Base-by-base conservation (phyloP, 176 grass and related monocot species). In the Carex parvula region DNA sequence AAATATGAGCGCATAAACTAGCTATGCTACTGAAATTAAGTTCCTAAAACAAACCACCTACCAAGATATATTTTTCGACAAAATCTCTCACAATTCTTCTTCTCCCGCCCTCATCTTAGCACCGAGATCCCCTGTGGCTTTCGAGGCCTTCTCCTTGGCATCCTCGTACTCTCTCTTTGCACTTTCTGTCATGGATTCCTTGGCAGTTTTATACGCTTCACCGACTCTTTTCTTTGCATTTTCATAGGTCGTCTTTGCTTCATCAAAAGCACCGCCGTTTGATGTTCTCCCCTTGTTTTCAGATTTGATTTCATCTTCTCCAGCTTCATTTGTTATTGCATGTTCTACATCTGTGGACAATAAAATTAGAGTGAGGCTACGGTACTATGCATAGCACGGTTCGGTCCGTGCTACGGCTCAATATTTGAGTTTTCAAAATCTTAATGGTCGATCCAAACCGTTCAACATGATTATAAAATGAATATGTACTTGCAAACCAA, bases 131-230 rank as follows among this genome's bases (percentile, higher is more conserved):
- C 87, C 82, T n/a, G 82, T 4, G 8, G 37, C 44, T 69, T 84
- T 83, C 0, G 82, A 88, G 6, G 42, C 57, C 74, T 69, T 84
- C 62, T 88, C 87, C 87, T 88, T 88, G 35, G 87, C 87, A 15
- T 83, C 52, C 63, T 84, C 82, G 35, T 88, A 73, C 48, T 22
- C 69, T 6, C 15, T 30, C 52, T 44, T 80, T 10, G 87, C 60
- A 59, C 32, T 39, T 58, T 80, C 74, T 1, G 82, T 64, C 87
- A 80, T 54, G 8, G 70, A 55, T 42, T 88, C 87, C 71, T 80
- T 84, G 4, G 87, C 81, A 15, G 46, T 81, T 67, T 70, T 37
- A 15, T 71, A 73, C 13, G 82, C 57, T 79, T 88, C 81, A 65
- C 14, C 33, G 8, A 70, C 74, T 56, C 55, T 84, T 26, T 88